Conservation (phyloP, 306 rosid species). For the Rosa persica region DNA sequence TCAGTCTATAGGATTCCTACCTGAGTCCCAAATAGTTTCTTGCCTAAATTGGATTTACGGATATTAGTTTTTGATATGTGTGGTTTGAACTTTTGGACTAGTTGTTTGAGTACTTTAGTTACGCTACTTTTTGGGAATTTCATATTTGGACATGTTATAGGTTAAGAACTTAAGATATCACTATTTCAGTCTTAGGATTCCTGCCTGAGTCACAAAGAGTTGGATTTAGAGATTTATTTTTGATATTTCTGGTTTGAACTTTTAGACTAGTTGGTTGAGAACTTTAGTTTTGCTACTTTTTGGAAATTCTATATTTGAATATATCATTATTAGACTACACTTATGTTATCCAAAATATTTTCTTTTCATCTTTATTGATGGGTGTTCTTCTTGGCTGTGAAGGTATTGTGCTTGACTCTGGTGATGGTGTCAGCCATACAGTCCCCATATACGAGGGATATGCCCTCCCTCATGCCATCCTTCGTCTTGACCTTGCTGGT, state of each 20-base stretch:
- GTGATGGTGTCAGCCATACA: slow-evolving; percentile 99
- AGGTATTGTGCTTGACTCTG: slow-evolving; percentile 98
- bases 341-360: neutral
- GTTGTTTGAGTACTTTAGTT: neutral
- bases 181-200: neutral
- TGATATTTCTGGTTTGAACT: neutral
- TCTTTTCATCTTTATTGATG: slow-evolving; percentile 2
- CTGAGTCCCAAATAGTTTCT: neutral
- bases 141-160: neutral
- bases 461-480: slow-evolving; percentile 99
- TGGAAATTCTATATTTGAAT: neutral
- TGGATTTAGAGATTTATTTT: neutral
- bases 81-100: neutral
- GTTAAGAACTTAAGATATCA: neutral
- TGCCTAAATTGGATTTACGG: neutral
- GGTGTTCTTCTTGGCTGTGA: slow-evolving; percentile 23
- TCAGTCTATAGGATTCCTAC: neutral
- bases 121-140: neutral
- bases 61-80: neutral
- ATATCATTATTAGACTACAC: neutral
- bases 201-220: neutral
- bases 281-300: neutral
- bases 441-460: slow-evolving; percentile 98
- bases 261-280: neutral
- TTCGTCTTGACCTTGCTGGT: slow-evolving; percentile 97